A percentile compares a stretch with the other conserved stretches of the same genome.
These are phyloP conservation scores for Multifurca ochricompacta DNA, from an alignment of 768 basidiomycete genomes.

Conservation along the genomic window DNA sequence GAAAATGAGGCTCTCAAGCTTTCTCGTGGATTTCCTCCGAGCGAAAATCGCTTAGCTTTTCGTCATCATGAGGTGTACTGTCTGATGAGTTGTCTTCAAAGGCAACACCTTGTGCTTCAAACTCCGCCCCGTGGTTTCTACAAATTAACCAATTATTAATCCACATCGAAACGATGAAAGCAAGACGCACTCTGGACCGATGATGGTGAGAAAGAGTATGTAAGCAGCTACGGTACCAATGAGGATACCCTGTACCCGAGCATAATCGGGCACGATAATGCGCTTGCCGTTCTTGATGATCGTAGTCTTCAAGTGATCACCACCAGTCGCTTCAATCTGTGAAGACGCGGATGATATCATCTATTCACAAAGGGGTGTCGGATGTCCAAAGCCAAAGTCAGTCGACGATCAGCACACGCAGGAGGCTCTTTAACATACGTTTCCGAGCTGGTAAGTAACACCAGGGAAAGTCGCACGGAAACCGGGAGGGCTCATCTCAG, in stretches of 20 bases:
- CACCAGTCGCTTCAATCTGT: conserved; percentile 40
- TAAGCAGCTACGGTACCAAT: conserved; percentile 81
- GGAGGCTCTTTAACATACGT: conserved; percentile 16
- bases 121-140: too few relatives aligned
- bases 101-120: too few relatives aligned
- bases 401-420: not conserved
- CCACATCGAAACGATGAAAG: too few relatives aligned
- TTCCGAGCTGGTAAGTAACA: conserved; percentile 38
- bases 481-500: conserved; percentile 40
- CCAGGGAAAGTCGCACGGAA: conserved; percentile 43
- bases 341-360: conserved; percentile 40
- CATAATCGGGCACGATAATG: conserved; percentile 36
- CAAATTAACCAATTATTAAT: too few relatives aligned
- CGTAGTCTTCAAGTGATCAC: conserved; percentile 18
- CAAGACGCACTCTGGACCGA: conserved; percentile 75
- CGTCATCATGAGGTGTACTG: too few relatives aligned
- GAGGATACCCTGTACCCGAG: conserved; percentile 76
- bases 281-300: conserved; percentile 11
- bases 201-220: conserved; percentile 62
- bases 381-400: not conserved
- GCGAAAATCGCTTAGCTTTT: too few relatives aligned
- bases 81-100: too few relatives aligned
- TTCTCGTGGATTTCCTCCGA: too few relatives aligned
- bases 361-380: conserved; percentile 20
- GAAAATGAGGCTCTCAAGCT: too few relatives aligned